These are phyloP conservation scores for Ministeria vibrans DNA, from an alignment of 78 protist genomes.

Conservation along the genomic window DNA sequence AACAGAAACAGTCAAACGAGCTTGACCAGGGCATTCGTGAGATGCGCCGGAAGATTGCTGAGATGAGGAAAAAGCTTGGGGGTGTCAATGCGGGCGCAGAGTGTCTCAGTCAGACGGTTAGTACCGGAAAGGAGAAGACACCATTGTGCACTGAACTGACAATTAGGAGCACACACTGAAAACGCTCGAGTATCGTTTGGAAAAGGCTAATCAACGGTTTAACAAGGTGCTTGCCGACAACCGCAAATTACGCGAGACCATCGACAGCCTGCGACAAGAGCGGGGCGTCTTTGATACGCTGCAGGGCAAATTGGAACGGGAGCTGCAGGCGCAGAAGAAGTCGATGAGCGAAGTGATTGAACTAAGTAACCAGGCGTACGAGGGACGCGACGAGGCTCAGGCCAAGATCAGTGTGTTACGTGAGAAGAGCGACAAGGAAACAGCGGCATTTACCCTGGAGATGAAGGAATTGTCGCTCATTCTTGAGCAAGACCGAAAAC, in stretches of 20 bases:
- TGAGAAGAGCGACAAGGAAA: not conserved
- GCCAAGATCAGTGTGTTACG: not conserved
- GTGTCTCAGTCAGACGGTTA: not conserved
- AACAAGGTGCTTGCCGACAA: conserved; percentile 66
- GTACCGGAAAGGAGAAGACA: too few relatives aligned
- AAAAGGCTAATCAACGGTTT: conserved; percentile 52
- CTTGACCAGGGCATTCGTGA: not conserved
- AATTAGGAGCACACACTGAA: not conserved
- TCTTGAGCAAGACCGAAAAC: conserved; percentile 35
- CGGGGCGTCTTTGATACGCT: conserved; percentile 61
- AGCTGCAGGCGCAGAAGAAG: conserved; percentile 41
- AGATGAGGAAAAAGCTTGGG: conserved; percentile 37
- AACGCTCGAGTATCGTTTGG: not conserved
- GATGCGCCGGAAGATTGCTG: not conserved
- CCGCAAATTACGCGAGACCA: conserved; percentile 52
- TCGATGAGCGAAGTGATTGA: conserved; percentile 55
- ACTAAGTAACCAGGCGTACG: conserved; percentile 54
- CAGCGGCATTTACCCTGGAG: conserved; percentile 12
- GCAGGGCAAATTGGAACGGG: conserved; percentile 53
- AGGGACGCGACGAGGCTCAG: conserved; percentile 38
- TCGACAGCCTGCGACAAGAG: conserved; percentile 74
- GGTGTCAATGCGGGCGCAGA: conserved; percentile 34
- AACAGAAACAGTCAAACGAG: not conserved
- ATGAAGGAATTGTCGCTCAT: conserved; percentile 22
- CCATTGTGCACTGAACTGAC: not conserved